Percentiles rank a stretch among this genome's conserved stretches.
Evolutionary conservation across 192 early-diverging fungal species (phyloP).

Genomic region (Linnemannia exigua): DNA sequence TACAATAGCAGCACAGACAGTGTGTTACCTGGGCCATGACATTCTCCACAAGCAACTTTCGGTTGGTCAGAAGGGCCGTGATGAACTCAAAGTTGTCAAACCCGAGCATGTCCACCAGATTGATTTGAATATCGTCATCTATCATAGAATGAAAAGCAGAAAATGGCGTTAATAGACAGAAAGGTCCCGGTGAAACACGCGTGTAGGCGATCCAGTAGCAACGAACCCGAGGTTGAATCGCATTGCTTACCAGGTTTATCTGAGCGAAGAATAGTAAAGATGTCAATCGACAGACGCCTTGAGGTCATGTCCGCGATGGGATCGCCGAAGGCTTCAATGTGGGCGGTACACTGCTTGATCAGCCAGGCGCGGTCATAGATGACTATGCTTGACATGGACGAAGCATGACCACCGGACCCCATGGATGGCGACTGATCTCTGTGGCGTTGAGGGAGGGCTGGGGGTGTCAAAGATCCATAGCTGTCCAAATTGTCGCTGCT

Average conservation of each 20-base stretch:
- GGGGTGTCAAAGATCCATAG: constrained; percentile 11
- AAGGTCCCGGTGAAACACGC: no score
- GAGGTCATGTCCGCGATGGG: constrained; percentile 60
- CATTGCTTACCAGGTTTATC: constrained; percentile 61
- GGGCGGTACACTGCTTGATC: constrained; percentile 66
- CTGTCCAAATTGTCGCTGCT: constrained; percentile 2
- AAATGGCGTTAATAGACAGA: background rate
- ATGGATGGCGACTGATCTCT: background rate
- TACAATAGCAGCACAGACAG: no score
- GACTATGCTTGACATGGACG: constrained; percentile 13
- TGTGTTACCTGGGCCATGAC: constrained; percentile 66
- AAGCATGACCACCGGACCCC: background rate
- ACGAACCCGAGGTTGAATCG: background rate
- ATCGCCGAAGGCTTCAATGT: constrained; percentile 59
- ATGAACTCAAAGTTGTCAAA: constrained; percentile 82
- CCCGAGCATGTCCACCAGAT: constrained; percentile 81
- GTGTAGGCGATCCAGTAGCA: no score
- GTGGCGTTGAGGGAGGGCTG: constrained; percentile 9
- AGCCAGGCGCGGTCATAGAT: constrained; percentile 42
- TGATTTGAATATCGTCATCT: constrained; percentile 76
- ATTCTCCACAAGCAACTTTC: constrained; percentile 71
- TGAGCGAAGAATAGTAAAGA: constrained; percentile 79
- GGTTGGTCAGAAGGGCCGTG: constrained; percentile 66
- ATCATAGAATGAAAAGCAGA: background rate
- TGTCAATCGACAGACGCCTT: constrained; percentile 72